Conservation (phyloP, 768 basidiomycete species). For the Tricholomella constricta region DNA sequence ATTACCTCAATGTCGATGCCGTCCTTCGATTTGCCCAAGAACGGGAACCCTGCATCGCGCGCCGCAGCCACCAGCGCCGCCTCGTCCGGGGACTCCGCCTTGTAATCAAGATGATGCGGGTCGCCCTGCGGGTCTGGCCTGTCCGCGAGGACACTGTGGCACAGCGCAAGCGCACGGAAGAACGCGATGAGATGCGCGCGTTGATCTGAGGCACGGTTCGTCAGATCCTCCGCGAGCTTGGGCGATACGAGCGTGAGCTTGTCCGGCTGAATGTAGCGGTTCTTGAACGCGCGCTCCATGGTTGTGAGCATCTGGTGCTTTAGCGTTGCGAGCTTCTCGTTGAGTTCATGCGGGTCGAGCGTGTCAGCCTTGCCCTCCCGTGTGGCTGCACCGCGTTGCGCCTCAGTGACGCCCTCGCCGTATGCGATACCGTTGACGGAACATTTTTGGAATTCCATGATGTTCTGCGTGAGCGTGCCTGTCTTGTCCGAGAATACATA, state of each 20-base stretch:
- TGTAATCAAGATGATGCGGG: slow-evolving; percentile 78
- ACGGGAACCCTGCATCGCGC: slow-evolving; percentile 91
- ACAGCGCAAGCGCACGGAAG: slow-evolving; percentile 93
- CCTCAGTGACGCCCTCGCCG: slow-evolving; percentile 95
- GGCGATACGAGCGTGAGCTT: slow-evolving; percentile 89
- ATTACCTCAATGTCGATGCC: slow-evolving; percentile 87
- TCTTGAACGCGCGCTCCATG: slow-evolving; percentile 83
- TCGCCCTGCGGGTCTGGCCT: slow-evolving; percentile 59
- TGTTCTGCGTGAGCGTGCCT: slow-evolving; percentile 95
- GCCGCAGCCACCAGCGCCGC: slow-evolving; percentile 92
- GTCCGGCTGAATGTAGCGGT: slow-evolving; percentile 79
- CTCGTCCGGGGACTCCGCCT: slow-evolving; percentile 96
- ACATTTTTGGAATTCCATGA: slow-evolving; percentile 99
- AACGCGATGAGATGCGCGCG: slow-evolving; percentile 74
- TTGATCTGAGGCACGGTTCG: slow-evolving; percentile 60
- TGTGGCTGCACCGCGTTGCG: slow-evolving; percentile 88
- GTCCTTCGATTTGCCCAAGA: slow-evolving; percentile 74
- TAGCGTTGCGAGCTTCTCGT: slow-evolving; percentile 58
- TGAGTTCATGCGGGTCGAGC: slow-evolving; percentile 71
- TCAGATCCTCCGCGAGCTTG: slow-evolving; percentile 76
- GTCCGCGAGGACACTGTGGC: slow-evolving; percentile 90
- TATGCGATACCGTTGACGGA: slow-evolving; percentile 83
- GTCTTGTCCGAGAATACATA: slow-evolving; percentile 92
- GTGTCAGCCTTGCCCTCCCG: slow-evolving; percentile 72
- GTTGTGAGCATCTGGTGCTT: slow-evolving; percentile 77